Percentiles rank a stretch among this genome's conserved stretches.
Conservation (phyloP, 768 basidiomycete species). For the Serendipita sp. region DNA sequence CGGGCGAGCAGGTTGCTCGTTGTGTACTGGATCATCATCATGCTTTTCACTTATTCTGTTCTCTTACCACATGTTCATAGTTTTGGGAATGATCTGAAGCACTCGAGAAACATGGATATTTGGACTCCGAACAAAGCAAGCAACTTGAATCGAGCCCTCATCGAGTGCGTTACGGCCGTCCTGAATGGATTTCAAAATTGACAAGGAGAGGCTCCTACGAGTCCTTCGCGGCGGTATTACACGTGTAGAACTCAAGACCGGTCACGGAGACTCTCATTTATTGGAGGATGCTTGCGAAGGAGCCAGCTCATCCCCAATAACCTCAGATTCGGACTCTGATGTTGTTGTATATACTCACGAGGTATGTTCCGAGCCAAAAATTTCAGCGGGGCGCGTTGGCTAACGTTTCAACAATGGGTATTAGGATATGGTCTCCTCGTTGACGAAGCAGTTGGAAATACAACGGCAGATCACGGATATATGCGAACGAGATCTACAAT, state of each 20-base stretch:
- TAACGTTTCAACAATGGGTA: background rate
- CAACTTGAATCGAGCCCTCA: background rate
- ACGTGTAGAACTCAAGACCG: background rate
- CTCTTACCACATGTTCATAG: background rate
- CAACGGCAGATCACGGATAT: background rate
- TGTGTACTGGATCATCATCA: background rate
- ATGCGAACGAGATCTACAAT: background rate
- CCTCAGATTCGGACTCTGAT: background rate
- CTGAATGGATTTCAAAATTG: background rate
- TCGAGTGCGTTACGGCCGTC: background rate
- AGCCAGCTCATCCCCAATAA: background rate
- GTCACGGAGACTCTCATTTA: background rate
- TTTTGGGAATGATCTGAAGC: too few relatives aligned
- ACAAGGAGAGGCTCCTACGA: background rate
- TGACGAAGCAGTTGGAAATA: constrained; percentile 1
- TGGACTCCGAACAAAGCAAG: background rate
- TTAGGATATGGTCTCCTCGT: background rate
- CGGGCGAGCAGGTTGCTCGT: background rate
- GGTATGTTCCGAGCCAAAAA: background rate
- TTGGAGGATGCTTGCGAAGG: background rate
- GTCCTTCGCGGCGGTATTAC: background rate
- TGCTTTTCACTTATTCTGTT: background rate
- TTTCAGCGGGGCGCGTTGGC: background rate
- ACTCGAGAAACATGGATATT: too few relatives aligned
- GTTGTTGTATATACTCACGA: constrained; percentile 1